Percentiles rank a stretch among this genome's conserved stretches.
Conservation (phyloP, 192 early-diverging fungal species). For the Paraglomus occultum region DNA sequence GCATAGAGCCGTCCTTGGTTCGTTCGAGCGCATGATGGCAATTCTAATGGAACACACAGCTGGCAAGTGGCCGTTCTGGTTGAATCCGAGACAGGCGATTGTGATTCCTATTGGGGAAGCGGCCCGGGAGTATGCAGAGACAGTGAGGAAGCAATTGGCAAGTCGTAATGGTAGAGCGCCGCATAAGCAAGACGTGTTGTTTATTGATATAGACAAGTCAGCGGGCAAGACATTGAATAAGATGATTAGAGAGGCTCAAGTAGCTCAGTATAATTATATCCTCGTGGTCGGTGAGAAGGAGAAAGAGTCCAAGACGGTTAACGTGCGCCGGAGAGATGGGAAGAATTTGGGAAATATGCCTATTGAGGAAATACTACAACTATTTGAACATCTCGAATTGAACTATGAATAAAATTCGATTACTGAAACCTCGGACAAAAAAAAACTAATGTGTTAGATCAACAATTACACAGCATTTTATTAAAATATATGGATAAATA, state of each 20-base stretch:
- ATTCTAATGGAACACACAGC: slow-evolving; percentile 90
- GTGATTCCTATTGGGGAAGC: slow-evolving; percentile 68
- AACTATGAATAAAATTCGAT: neutral
- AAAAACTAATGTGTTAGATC: no score
- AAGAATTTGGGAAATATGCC: slow-evolving; percentile 60
- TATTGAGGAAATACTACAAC: slow-evolving; percentile 48
- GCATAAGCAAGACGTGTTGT: slow-evolving; percentile 40
- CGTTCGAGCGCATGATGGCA: slow-evolving; percentile 93
- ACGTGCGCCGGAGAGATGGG: slow-evolving; percentile 69
- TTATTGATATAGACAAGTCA: slow-evolving; percentile 77
- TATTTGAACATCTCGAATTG: slow-evolving; percentile 58
- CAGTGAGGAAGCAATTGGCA: slow-evolving; percentile 42
- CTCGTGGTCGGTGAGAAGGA: slow-evolving; percentile 87
- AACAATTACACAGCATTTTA: no score
- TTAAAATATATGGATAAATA: no score
- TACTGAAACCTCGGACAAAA: no score
- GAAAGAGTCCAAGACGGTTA: slow-evolving; percentile 61
- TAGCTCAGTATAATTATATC: slow-evolving; percentile 83
- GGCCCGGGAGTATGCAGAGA: slow-evolving; percentile 64
- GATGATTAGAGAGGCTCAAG: slow-evolving; percentile 76
- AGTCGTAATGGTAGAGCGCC: slow-evolving; percentile 28
- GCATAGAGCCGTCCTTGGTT: slow-evolving; percentile 90
- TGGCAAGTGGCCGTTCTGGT: slow-evolving; percentile 95
- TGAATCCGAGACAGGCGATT: slow-evolving; percentile 85
- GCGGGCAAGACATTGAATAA: slow-evolving; percentile 66